Conservation (phyloP, 768 basidiomycete species). For the Mycena vitilis region DNA sequence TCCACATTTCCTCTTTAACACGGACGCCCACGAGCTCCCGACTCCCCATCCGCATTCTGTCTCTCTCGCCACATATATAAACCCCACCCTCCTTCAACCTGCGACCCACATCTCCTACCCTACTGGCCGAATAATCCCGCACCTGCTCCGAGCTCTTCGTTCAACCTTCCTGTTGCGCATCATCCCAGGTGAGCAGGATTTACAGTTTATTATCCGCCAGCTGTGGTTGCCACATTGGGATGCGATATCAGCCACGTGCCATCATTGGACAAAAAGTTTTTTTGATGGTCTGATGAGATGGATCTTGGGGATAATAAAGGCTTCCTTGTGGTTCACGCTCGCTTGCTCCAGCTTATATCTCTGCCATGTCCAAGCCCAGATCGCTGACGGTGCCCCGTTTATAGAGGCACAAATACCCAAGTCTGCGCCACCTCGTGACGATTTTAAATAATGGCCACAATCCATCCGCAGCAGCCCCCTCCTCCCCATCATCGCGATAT, state of each 20-base stretch:
- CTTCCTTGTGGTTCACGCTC: background rate
- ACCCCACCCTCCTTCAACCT: conserved; percentile 15
- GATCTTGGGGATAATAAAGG: conserved; percentile 19
- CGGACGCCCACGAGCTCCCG: conserved; percentile 24
- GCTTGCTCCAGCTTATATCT: conserved; percentile 23
- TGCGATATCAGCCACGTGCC: conserved; percentile 5
- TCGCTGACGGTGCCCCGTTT: conserved; percentile 33
- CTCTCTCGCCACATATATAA: conserved; percentile 14
- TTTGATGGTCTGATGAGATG: background rate
- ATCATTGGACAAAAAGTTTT: conserved; percentile 26
- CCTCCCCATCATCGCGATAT: conserved; percentile 28
- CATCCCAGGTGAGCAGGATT: conserved; percentile 23
- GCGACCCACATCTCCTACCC: background rate
- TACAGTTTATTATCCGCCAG: background rate
- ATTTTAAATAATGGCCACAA: conserved; percentile 32
- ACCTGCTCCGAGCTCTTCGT: conserved; percentile 7
- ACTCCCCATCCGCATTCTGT: conserved; percentile 21
- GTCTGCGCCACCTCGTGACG: conserved; percentile 27
- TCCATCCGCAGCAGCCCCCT: conserved; percentile 29
- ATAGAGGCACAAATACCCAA: conserved; percentile 25
- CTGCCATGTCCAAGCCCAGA: conserved; percentile 20
- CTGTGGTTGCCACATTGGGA: conserved; percentile 20
- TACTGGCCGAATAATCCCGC: conserved; percentile 31
- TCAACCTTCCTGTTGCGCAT: background rate
- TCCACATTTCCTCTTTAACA: conserved; percentile 8